Evolutionary conservation across 2,329 filamentous ascomycete species (phyloP), one percentile per base, ranked within the genome.

Genomic region (Sarocladium brachiariae): DNA sequence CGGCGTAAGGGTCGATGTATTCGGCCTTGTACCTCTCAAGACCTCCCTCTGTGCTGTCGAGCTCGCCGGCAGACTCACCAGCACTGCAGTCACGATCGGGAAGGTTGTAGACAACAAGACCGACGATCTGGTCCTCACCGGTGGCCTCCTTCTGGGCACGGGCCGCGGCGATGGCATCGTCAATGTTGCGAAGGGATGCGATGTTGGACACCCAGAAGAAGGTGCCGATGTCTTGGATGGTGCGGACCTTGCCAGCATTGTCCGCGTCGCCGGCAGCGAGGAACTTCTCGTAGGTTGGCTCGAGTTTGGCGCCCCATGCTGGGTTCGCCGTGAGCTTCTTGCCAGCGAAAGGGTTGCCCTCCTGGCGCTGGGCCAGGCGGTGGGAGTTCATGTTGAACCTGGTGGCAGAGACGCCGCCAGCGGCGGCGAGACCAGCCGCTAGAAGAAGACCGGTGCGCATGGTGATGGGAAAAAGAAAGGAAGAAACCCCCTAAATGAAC

Each of bases 281-380:
- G 59, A 73, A 73, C 19, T 64, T 56, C 2, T 59, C 56, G 51
- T 66, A 56, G 14, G 71, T 71, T 50, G 64, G 53, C 23, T 70
- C 63, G 30, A 75, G 63, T 59, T 72, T 69, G n/a, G 50, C 54
- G 11, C 69, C 64, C 59, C 71, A 75, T 18, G 56, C 56, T n/a
- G 68, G 66, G 60, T 74, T 73, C 53, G 66, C 68, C 56, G 74
- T 77, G 23, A 78, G 63, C 6, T 65, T 70, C 55, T 71, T 73
- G 52, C 71, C 71, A 1, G 64, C 52, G 58, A 81, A 79, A 0
- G 78, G 69, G 51, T 72, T 71, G 49, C 18, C 38, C 19, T 30
- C 37, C 35, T 43, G 49, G 35, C 35, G 49, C n/a, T 38, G 37
- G 35, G 38, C 16, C 9, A 33, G 8, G 16, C 38, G 33, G 25